phyloP scores from a whole-genome alignment of 2,329 filamentous ascomycete genomes.

The Colletotrichum gigasporum region DNA sequence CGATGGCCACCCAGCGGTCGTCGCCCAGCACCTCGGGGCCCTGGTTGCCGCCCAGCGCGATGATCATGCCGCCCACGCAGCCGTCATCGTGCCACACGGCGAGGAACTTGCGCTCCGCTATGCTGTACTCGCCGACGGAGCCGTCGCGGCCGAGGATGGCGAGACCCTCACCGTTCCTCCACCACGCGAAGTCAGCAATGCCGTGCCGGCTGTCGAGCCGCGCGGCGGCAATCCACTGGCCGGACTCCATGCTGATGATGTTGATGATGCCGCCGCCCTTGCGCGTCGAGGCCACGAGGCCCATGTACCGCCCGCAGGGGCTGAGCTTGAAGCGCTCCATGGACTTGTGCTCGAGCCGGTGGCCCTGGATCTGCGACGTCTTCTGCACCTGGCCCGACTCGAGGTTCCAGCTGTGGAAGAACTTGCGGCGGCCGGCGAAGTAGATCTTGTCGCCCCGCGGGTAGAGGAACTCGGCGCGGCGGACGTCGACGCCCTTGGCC shows the following conservation, averaged over 20 bases:
- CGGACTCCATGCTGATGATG: slow-evolving; percentile 79
- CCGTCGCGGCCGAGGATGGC: slow-evolving; percentile 87
- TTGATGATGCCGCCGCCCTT: slow-evolving; percentile 93
- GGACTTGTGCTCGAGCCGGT: slow-evolving; percentile 82
- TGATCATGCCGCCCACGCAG: slow-evolving; percentile 82
- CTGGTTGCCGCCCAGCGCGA: slow-evolving; percentile 78
- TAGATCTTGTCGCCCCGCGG: slow-evolving; percentile 82
- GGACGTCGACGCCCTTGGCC: slow-evolving; percentile 83
- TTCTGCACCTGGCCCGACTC: slow-evolving; percentile 84
- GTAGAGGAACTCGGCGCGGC: slow-evolving; percentile 82
- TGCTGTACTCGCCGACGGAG: slow-evolving; percentile 88
- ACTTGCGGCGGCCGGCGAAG: slow-evolving; percentile 86
- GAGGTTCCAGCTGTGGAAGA: slow-evolving; percentile 96
- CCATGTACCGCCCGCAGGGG: slow-evolving; percentile 88
- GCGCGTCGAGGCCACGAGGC: slow-evolving; percentile 78
- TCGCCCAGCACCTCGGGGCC: slow-evolving; percentile 73
- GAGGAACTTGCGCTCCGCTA: slow-evolving; percentile 73
- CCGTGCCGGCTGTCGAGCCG: slow-evolving; percentile 84
- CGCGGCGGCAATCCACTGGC: slow-evolving; percentile 88
- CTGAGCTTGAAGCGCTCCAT: slow-evolving; percentile 94
- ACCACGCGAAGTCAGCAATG: slow-evolving; percentile 93
- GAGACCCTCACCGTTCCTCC: slow-evolving; percentile 83
- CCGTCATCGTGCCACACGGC: slow-evolving; percentile 92
- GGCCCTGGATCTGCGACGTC: slow-evolving; percentile 77
- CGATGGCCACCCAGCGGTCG: slow-evolving; percentile 89